These are phyloP conservation scores for Peronospora belbahrii DNA, from an alignment of 352 stramenopile genomes.

Conservation along the genomic window DNA sequence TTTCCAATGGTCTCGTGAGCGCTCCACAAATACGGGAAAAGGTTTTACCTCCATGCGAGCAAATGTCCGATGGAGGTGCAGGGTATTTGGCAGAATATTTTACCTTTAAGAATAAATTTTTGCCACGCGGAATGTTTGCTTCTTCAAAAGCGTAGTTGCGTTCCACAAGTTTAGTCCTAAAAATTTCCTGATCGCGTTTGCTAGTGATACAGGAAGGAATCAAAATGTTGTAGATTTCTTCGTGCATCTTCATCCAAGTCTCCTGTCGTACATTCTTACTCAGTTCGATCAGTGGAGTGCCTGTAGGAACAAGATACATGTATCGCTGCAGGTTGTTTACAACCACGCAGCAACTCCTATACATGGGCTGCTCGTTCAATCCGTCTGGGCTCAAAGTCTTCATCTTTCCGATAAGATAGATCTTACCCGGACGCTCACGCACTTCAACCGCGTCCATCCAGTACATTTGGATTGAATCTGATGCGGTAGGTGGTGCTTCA, in stretches of 20 bases:
- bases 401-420: constrained; percentile 98
- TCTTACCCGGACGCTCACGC: constrained; percentile 86
- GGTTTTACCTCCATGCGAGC: constrained; percentile 80
- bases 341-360: constrained; percentile 93
- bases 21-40: constrained; percentile 95
- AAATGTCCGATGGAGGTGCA: constrained; percentile 72
- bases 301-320: constrained; percentile 89
- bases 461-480: constrained; percentile 90
- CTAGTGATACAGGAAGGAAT: constrained; percentile 74
- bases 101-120: constrained; percentile 96
- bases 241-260: constrained; percentile 74
- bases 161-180: constrained; percentile 92
- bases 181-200: constrained; percentile 72
- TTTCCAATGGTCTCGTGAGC: constrained; percentile 91
- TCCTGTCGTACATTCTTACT: constrained; percentile 87
- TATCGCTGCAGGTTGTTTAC: constrained; percentile 94
- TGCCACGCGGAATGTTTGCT: constrained; percentile 89
- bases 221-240: constrained; percentile 90
- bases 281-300: constrained; percentile 70
- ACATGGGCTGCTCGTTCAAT: constrained; percentile 39
- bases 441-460: constrained; percentile 97
- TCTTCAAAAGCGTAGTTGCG: constrained; percentile 98
- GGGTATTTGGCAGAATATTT: constrained; percentile 93
- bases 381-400: constrained; percentile 30
- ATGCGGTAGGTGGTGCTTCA: constrained; percentile 27